Percentiles rank a stretch among this genome's conserved stretches.
Evolutionary conservation across 148 eudicot genomes (phyloP).

Genomic region (Camellia lanceoleosa): DNA sequence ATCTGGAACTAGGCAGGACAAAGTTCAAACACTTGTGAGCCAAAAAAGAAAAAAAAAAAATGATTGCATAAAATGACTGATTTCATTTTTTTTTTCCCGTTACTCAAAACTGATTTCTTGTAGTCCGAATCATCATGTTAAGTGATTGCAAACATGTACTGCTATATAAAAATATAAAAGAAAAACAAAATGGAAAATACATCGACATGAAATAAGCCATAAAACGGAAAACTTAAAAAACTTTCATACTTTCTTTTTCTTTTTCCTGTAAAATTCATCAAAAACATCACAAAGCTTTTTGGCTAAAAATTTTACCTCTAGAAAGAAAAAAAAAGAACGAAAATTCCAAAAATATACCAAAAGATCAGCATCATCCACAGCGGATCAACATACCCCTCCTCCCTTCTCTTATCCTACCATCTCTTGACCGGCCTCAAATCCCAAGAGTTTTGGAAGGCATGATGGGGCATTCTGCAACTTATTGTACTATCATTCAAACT

Average conservation of each 20-base stretch:
- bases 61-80: no score
- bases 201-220: constrained; percentile 2
- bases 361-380: constrained; percentile 28
- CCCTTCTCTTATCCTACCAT: constrained; percentile 18
- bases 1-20: no score
- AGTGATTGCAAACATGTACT: background rate
- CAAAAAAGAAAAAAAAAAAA: no score
- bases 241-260: constrained; percentile 13
- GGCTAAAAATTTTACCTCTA: constrained; percentile 16
- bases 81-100: background rate
- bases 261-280: constrained; percentile 26
- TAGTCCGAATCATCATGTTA: background rate
- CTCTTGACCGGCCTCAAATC: constrained; percentile 9
- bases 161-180: background rate
- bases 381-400: constrained; percentile 23
- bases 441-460: constrained; percentile 23
- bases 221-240: constrained; percentile 14
- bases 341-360: constrained; percentile 17
- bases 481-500: constrained; percentile 32
- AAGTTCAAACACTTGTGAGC: no score
- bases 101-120: background rate
- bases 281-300: constrained; percentile 15
- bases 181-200: background rate
- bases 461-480: constrained; percentile 31
- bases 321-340: background rate